Base-by-base conservation (phyloP, 306 rosid genomes). In the Alnus glutinosa region DNA sequence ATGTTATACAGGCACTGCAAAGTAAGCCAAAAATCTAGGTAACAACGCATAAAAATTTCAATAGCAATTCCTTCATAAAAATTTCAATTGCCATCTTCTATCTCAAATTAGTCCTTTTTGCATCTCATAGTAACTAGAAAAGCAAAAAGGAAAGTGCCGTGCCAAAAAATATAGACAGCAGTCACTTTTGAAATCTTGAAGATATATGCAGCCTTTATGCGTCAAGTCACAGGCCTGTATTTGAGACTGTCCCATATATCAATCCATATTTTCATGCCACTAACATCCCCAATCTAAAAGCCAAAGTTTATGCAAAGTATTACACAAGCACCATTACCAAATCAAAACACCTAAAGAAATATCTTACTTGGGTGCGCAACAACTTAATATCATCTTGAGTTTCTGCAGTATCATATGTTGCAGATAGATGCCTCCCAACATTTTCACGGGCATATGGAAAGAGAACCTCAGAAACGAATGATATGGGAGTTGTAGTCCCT, bases 401-500 rank as follows among this genome's bases (percentile, higher is more conserved):
- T 59, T 90, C 97, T 50, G 86, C 80, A 34, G 92, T 82, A 55
- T 92, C 92, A 47, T 88, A 95, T 75, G 98, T 91, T 42, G 86
- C 88, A 71, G 87, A 88, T 77, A 95, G 90, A 82, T 95, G 98
- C 87, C 88, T 95, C 73, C 84, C 91, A 82, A 92, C 98, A 84
- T 91, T 92, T 78, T 89, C 87, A 73, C 92, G 91, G 55, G 99
- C 99, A 84, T 91, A 95, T 13, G 98, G 97, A 85, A 95, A 95
- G 76, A 95, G 99, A 83, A 93, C 91, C 71, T 93, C 99, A 23
- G 96, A 68, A 74, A 95, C 99, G 80, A 95, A 95, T 30, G 99
- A 92, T 82, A 95, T 95, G 28, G 99, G 99, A 72, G 97, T 93
- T 57, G 99, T 95, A 71, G 99, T 93, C 79, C 99, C 99, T 79